Base-by-base conservation (phyloP, 2,329 filamentous ascomycete species). In the Chrysoporthe cubensis region DNA sequence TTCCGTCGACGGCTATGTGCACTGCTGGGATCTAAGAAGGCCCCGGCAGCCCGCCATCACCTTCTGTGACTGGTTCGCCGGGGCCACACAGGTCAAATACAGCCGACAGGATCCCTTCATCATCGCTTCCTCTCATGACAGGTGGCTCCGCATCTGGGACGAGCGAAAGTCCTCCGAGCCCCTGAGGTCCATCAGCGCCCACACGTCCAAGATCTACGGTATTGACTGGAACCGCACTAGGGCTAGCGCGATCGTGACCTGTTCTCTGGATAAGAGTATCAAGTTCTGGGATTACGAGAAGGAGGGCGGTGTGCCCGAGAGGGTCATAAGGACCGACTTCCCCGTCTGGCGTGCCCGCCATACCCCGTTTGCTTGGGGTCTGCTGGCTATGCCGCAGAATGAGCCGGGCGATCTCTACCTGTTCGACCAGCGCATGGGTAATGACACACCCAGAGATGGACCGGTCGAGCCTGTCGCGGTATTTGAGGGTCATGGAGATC, bases 1-100 rank as follows among this genome's bases (percentile, higher is more conserved):
- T 77, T 92, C 93, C 3, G 92, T 97, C 42, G 94, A 97, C 78
- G 96, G 94, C 62, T 97, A 94, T 75, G 92, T 97, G 9, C 93
- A 97, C 77, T 93, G 90, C 74, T 97, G 95, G 93, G 94, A 97
- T 79, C 81, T 97, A 58, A 88, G 94, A 46, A 85, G 87, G 62
- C 90, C 93, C 0, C 85, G 85, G 54, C 87, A 90, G 71, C 92
- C 93, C 8, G 91, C 88, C 11, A 83, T 94, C 66, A 93, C 90
- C 0, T 97, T 96, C 75, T 95, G 91, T 69, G 94, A 97, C 80
- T 97, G 94, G 92, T 93, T 94, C 76, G 93, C 94, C 42, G 94
- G 94, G 54, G 94, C 94, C 13, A 97, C 94, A 0, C 95, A 97
- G 77, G 94, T 97, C 71, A 97, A 97, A 79, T 97, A 93, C 85